Evolutionary conservation across 2,329 filamentous ascomycete genomes (phyloP).

Genomic region (Albophoma yamanashiensis): DNA sequence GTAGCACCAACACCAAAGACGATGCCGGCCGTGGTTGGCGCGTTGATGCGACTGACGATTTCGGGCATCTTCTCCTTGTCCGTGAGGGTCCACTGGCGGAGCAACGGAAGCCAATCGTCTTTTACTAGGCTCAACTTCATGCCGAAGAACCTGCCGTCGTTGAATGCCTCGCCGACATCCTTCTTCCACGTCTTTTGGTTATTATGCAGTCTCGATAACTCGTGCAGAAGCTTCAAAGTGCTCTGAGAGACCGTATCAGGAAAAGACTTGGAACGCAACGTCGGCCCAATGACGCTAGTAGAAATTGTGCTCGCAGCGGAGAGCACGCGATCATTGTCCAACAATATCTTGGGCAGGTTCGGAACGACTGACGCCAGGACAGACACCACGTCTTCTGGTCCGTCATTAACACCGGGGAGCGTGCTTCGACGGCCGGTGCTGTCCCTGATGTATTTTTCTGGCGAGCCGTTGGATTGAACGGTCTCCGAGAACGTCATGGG

Average conservation of each 20-base stretch:
- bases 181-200: conserved; percentile 88
- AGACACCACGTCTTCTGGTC: conserved; percentile 65
- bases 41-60: conserved; percentile 63
- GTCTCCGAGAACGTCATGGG: conserved; percentile 61
- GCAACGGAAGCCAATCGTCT: conserved; percentile 68
- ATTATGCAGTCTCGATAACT: conserved; percentile 66
- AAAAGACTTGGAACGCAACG: conserved; percentile 74
- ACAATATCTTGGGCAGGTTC: conserved; percentile 69
- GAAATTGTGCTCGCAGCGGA: conserved; percentile 73
- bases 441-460: conserved; percentile 26
- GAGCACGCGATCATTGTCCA: conserved; percentile 75
- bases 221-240: conserved; percentile 62
- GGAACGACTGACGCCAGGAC: conserved; percentile 73
- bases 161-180: conserved; percentile 85
- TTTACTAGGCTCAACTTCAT: conserved; percentile 54
- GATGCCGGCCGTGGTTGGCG: conserved; percentile 87
- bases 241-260: conserved; percentile 71
- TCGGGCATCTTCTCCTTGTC: conserved; percentile 88
- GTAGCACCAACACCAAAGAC: conserved; percentile 98
- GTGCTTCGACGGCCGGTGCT: conserved; percentile 26
- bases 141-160: conserved; percentile 78
- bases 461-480: conserved; percentile 20
- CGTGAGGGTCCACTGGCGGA: conserved; percentile 72
- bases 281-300: conserved; percentile 69
- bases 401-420: conserved; percentile 26